These are phyloP conservation scores for Psidium friedrichsthalianum DNA, from an alignment of 345 rosid genomes.

Conservation along the genomic window DNA sequence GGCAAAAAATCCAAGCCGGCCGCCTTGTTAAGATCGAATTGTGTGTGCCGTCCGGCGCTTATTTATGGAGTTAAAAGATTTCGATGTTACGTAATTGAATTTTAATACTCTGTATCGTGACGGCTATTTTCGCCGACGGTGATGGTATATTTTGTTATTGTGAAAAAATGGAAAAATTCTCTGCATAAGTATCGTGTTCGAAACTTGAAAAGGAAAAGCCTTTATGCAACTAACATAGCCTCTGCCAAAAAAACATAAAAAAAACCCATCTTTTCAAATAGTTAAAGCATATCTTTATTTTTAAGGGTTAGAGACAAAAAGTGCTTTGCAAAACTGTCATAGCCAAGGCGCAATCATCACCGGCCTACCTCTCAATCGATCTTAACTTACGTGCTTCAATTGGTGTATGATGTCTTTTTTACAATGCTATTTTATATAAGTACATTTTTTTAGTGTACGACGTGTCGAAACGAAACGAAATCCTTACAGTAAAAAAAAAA, in stretches of 20 bases:
- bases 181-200: neutral
- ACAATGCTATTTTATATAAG: neutral
- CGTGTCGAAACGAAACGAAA: neutral
- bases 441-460: neutral
- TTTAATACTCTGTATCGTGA: neutral
- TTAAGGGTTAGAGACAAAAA: neutral
- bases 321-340: neutral
- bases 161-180: neutral
- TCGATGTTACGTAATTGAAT: neutral
- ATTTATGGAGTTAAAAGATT: neutral
- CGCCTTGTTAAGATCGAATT: neutral
- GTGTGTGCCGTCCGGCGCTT: neutral
- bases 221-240: neutral
- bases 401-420: neutral
- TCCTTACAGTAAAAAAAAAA: neutral
- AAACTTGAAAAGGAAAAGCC: neutral
- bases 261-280: neutral
- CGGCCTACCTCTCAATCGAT: neutral
- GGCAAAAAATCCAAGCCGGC: neutral
- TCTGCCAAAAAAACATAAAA: fast-evolving
- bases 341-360: neutral
- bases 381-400: neutral
- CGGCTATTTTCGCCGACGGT: fast-evolving
- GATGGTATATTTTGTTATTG: neutral
- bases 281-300: neutral